phyloP scores from a whole-genome alignment of 2,329 filamentous ascomycete species.

The Fusarium tjaetaba region DNA sequence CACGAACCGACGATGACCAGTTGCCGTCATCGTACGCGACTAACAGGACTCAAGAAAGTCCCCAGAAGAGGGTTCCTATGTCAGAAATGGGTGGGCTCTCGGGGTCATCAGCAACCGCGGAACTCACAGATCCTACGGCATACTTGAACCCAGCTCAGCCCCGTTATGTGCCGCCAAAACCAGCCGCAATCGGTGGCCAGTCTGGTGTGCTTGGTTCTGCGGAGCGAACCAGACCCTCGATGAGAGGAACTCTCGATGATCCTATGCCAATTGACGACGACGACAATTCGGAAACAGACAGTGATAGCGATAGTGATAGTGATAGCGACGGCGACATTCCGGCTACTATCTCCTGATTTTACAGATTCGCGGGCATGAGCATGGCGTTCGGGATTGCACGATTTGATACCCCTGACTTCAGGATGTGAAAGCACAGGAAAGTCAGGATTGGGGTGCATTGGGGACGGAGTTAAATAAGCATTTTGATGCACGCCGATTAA shows the following conservation, averaged over 20 bases:
- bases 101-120: conserved; percentile 50
- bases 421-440: neutral
- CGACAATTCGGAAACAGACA: conserved; percentile 36
- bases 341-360: conserved; percentile 27
- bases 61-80: conserved; percentile 44
- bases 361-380: neutral
- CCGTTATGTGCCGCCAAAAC: conserved; percentile 15
- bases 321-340: conserved; percentile 42
- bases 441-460: neutral
- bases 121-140: conserved; percentile 50
- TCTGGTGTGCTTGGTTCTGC: neutral
- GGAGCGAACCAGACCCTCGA: neutral
- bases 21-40: neutral
- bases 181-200: neutral
- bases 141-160: conserved; percentile 37
- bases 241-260: conserved; percentile 36
- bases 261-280: conserved; percentile 43
- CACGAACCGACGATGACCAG: conserved; percentile 27
- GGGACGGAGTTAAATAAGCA: conserved; percentile 15
- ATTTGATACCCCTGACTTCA: conserved; percentile 20
- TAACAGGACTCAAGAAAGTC: conserved; percentile 17
- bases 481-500: conserved; percentile 6
- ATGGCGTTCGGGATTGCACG: conserved; percentile 24
- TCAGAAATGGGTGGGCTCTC: conserved; percentile 50
- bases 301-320: conserved; percentile 35